These are phyloP conservation scores for Punica granatum DNA, from an alignment of 345 rosid species.

Conservation along the genomic window DNA sequence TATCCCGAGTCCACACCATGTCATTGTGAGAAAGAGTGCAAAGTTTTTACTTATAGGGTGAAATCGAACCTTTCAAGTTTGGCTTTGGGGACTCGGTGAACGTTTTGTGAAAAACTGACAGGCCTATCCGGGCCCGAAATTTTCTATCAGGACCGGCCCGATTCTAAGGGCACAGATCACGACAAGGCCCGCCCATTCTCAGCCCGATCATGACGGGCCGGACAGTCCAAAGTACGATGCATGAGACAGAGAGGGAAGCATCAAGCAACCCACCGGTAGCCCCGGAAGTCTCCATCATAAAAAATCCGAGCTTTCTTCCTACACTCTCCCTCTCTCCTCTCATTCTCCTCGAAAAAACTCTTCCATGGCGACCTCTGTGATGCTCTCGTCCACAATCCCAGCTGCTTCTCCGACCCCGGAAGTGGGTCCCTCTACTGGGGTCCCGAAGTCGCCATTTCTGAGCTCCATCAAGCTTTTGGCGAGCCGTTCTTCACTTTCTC, in stretches of 20 bases:
- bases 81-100: too few relatives aligned
- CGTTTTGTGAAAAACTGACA: too few relatives aligned
- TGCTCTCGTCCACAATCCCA: conserved; percentile 9
- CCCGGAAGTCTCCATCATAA: background rate
- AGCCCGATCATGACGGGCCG: too few relatives aligned
- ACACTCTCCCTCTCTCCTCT: background rate
- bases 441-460: conserved; percentile 11
- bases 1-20: too few relatives aligned
- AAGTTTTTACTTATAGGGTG: too few relatives aligned
- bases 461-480: background rate
- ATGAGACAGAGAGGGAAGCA: background rate
- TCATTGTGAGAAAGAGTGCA: too few relatives aligned
- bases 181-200: too few relatives aligned
- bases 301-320: background rate
- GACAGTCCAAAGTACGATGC: background rate
- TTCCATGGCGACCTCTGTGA: conserved; percentile 43
- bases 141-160: too few relatives aligned
- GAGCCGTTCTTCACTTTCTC: background rate
- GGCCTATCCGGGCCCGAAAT: too few relatives aligned
- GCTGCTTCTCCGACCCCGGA: conserved; percentile 5
- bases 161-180: too few relatives aligned
- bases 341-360: background rate
- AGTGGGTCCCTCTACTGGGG: background rate
- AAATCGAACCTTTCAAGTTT: too few relatives aligned
- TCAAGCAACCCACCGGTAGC: background rate